Conservation (phyloP, 1,139 yeast species). For the Hanseniaspora gamundiae region DNA sequence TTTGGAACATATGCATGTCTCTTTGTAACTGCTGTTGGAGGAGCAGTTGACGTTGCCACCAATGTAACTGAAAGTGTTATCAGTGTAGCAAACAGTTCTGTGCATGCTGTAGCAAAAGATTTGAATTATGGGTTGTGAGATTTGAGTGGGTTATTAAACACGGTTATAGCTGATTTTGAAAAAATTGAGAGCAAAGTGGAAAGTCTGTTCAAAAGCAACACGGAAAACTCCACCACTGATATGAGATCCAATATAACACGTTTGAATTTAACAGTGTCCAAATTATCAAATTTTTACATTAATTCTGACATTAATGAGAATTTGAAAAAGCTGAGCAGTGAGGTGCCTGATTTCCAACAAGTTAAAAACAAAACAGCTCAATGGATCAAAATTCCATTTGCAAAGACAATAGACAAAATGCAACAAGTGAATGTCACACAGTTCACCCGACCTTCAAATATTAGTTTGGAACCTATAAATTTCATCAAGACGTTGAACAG, state of each 20-base stretch:
- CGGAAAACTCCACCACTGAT: constrained; percentile 14
- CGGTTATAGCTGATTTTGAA: constrained; percentile 32
- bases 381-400: constrained; percentile 43
- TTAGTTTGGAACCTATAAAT: background rate
- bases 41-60: constrained; percentile 60
- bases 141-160: constrained; percentile 40
- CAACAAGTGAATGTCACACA: constrained; percentile 1
- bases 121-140: constrained; percentile 52
- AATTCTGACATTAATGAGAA: constrained; percentile 48
- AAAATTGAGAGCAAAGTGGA: constrained; percentile 29
- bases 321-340: constrained; percentile 33
- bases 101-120: constrained; percentile 41
- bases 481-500: constrained; percentile 17
- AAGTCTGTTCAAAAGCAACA: constrained; percentile 34
- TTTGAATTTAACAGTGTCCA: constrained; percentile 47
- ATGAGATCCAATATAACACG: constrained; percentile 19
- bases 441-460: background rate
- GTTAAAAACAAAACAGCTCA: constrained; percentile 39
- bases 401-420: constrained; percentile 33
- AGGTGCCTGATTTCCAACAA: constrained; percentile 46
- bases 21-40: constrained; percentile 58
- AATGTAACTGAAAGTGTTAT: constrained; percentile 60
- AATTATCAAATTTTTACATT: constrained; percentile 46
- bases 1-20: constrained; percentile 83
- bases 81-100: constrained; percentile 45